Evolutionary conservation across 1,284 basidiomycete genomes (phyloP).

Genomic region (Rhodotorula mucilaginosa): DNA sequence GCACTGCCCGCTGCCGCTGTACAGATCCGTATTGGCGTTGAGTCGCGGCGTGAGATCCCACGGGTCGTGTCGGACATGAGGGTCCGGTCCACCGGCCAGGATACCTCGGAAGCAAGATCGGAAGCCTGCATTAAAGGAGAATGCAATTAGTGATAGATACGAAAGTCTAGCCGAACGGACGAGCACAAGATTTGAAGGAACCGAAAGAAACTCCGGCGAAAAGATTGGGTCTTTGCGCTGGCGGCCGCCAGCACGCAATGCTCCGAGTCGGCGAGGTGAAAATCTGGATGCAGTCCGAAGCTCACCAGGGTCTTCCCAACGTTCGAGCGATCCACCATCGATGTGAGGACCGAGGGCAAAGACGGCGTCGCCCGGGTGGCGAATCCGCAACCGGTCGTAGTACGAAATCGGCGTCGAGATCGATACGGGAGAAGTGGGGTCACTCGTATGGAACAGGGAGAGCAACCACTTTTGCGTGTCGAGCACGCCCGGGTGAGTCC

Average conservation of each 20-base stretch:
- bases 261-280: slow-evolving; percentile 20
- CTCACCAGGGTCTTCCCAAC: slow-evolving; percentile 58
- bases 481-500: slow-evolving; percentile 28
- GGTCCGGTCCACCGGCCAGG: slow-evolving; percentile 59
- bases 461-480: slow-evolving; percentile 54
- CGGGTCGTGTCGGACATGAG: slow-evolving; percentile 54
- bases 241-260: no score
- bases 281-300: background rate
- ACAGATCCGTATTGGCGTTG: slow-evolving; percentile 60
- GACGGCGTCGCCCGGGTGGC: slow-evolving; percentile 65
- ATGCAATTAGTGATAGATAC: background rate
- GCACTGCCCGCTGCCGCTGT: slow-evolving; percentile 58
- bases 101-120: slow-evolving; percentile 53
- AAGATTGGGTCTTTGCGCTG: no score
- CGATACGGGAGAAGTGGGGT: slow-evolving; percentile 50
- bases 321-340: slow-evolving; percentile 68
- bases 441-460: slow-evolving; percentile 59
- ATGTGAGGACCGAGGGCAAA: slow-evolving; percentile 73
- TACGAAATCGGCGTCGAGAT: slow-evolving; percentile 66
- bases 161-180: background rate
- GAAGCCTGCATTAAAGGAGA: slow-evolving; percentile 49
- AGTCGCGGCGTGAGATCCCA: slow-evolving; percentile 59
- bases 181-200: background rate
- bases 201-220: no score
- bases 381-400: slow-evolving; percentile 71